phyloP scores from a whole-genome alignment of 2,329 filamentous ascomycete species.

The Dendryphion nanum region DNA sequence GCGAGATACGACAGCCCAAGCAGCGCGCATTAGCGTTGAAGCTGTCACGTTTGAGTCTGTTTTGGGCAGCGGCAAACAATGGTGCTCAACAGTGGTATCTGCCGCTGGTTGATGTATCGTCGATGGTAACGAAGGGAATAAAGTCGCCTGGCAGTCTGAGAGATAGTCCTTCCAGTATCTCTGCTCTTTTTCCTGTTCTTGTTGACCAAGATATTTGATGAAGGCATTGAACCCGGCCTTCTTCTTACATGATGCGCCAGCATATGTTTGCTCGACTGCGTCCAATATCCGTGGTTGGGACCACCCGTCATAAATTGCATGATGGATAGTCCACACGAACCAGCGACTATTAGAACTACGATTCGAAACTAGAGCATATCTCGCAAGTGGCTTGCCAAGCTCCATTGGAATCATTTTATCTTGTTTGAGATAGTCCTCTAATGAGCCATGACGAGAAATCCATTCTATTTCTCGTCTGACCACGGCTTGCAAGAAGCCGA shows the following conservation, averaged over 20 bases:
- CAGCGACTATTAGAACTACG: neutral
- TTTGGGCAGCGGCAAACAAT: neutral
- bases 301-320: too few species aligned
- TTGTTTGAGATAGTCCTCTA: neutral
- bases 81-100: neutral
- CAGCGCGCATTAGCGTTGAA: neutral
- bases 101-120: neutral
- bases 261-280: too few species aligned
- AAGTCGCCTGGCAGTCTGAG: too few species aligned
- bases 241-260: too few species aligned
- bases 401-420: neutral
- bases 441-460: neutral
- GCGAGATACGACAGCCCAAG: neutral
- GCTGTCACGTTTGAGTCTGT: neutral
- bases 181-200: neutral
- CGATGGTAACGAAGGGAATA: too few species aligned
- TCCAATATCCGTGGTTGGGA: too few species aligned
- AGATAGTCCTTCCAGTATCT: neutral
- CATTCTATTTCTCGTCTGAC: neutral
- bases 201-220: neutral
- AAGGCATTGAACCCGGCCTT: too few species aligned
- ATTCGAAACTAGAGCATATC: neutral
- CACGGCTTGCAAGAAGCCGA: conserved; percentile 3
- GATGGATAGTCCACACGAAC: too few species aligned
- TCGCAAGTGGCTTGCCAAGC: neutral